phyloP scores from a whole-genome alignment of 2,329 filamentous ascomycete species.

The Penicillium sp. region DNA sequence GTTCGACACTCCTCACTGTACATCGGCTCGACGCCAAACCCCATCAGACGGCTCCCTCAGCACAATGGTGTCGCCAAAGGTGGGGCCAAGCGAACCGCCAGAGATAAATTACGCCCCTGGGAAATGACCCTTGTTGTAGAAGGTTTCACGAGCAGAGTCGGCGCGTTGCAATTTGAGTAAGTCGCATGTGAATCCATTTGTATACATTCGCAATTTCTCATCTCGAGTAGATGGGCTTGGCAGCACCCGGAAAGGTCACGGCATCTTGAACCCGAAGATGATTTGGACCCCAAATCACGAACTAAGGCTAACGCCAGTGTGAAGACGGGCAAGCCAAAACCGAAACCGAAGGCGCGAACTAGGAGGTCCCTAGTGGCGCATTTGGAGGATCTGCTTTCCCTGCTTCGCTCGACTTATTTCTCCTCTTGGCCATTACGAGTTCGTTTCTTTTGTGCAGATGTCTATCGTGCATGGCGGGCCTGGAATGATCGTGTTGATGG shows the following conservation, averaged over 20 bases:
- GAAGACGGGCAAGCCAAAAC: slow-evolving; percentile 42
- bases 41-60: slow-evolving; percentile 77
- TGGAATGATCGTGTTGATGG: slow-evolving; percentile 54
- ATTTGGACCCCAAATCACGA: slow-evolving; percentile 41
- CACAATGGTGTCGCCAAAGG: slow-evolving; percentile 85
- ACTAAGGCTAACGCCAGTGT: slow-evolving; percentile 34
- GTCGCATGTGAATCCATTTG: slow-evolving; percentile 30
- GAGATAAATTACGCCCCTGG: slow-evolving; percentile 72
- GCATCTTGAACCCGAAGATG: slow-evolving; percentile 67
- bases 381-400: slow-evolving; percentile 75
- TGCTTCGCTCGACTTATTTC: slow-evolving; percentile 78
- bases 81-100: slow-evolving; percentile 74
- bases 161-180: slow-evolving; percentile 91
- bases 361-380: slow-evolving; percentile 63
- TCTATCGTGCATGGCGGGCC: slow-evolving; percentile 65
- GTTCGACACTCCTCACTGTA: slow-evolving; percentile 69
- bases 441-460: slow-evolving; percentile 72
- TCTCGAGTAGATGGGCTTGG: slow-evolving; percentile 73
- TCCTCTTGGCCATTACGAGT: slow-evolving; percentile 76
- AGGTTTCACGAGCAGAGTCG: slow-evolving; percentile 82
- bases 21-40: slow-evolving; percentile 88
- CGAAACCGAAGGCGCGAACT: slow-evolving; percentile 44
- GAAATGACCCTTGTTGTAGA: slow-evolving; percentile 84
- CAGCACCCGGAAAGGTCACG: slow-evolving; percentile 78
- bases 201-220: slow-evolving; percentile 7